phyloP scores from a whole-genome alignment of 495 filamentous ascomycete genomes.

The Neurospora pannonica region DNA sequence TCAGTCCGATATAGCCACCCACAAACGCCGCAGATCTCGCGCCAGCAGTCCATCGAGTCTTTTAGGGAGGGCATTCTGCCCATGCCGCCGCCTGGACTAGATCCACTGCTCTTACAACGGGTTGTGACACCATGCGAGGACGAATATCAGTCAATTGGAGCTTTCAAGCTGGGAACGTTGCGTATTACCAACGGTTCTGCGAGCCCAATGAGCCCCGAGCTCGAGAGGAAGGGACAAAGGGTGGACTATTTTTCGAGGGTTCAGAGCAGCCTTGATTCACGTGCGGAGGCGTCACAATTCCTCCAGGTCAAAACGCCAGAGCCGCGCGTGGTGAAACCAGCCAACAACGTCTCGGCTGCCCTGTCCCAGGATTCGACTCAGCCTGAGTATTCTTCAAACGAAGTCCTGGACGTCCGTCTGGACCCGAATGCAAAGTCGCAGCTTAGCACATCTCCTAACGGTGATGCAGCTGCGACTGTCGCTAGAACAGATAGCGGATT shows the following conservation, averaged over 20 bases:
- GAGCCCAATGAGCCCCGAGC: conserved; percentile 32
- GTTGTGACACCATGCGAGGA: conserved; percentile 36
- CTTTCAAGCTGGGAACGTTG: conserved; percentile 49
- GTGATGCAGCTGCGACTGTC: conserved; percentile 11
- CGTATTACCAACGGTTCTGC: conserved; percentile 50
- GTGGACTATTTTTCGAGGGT: conserved; percentile 11
- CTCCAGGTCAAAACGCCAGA: conserved; percentile 1
- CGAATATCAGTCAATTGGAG: conserved; percentile 46
- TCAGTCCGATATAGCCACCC: conserved; percentile 28
- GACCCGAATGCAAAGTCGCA: conserved; percentile 31
- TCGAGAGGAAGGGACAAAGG: conserved; percentile 12
- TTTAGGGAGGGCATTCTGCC: conserved; percentile 19
- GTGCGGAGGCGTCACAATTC: neutral
- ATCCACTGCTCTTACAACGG: conserved; percentile 8
- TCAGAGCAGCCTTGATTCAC: neutral
- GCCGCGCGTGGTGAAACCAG: conserved; percentile 7
- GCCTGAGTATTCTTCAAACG: conserved; percentile 24
- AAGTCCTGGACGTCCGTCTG: conserved; percentile 31
- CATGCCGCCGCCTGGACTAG: conserved; percentile 20
- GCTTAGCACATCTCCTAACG: conserved; percentile 3
- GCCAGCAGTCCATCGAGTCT: conserved; percentile 28
- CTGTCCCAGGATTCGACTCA: conserved; percentile 5
- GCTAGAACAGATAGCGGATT: conserved; percentile 37
- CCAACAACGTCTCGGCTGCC: conserved; percentile 8
- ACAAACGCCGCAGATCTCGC: conserved; percentile 24